Conservation (phyloP, 1,284 basidiomycete species). For the Marasmius oreades region DNA sequence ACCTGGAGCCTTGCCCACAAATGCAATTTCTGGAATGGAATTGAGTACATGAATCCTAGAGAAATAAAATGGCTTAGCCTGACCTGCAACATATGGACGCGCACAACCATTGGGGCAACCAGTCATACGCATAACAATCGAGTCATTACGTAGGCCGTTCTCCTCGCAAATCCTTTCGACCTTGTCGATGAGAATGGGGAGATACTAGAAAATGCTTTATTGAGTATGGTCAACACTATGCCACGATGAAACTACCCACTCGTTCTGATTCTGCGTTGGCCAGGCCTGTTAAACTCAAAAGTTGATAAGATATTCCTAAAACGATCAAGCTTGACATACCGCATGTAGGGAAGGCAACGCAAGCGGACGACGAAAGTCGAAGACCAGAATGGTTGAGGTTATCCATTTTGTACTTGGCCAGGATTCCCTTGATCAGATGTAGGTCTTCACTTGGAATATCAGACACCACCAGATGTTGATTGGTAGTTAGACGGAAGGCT, state of each 20-base stretch:
- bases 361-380: constrained; percentile 86
- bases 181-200: constrained; percentile 94
- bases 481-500: constrained; percentile 87
- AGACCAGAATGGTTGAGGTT: constrained; percentile 81
- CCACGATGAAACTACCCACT: constrained; percentile 33
- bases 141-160: constrained; percentile 88
- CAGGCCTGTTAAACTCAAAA: constrained; percentile 46
- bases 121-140: constrained; percentile 98
- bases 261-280: constrained; percentile 96
- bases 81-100: constrained; percentile 89
- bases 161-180: constrained; percentile 95
- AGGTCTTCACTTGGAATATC: constrained; percentile 78
- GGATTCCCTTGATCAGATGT: constrained; percentile 73
- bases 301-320: not conserved
- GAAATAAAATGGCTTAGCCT: constrained; percentile 19
- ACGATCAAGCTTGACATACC: constrained; percentile 36
- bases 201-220: constrained; percentile 51
- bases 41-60: not conserved
- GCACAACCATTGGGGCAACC: constrained; percentile 95
- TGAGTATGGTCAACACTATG: not conserved
- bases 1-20: constrained; percentile 95
- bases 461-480: constrained; percentile 92
- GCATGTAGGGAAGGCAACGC: constrained; percentile 98
- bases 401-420: constrained; percentile 90
- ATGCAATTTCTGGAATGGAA: constrained; percentile 75